Conservation (phyloP, 768 basidiomycete genomes). For the Phylloporus rhodoxanthus region DNA sequence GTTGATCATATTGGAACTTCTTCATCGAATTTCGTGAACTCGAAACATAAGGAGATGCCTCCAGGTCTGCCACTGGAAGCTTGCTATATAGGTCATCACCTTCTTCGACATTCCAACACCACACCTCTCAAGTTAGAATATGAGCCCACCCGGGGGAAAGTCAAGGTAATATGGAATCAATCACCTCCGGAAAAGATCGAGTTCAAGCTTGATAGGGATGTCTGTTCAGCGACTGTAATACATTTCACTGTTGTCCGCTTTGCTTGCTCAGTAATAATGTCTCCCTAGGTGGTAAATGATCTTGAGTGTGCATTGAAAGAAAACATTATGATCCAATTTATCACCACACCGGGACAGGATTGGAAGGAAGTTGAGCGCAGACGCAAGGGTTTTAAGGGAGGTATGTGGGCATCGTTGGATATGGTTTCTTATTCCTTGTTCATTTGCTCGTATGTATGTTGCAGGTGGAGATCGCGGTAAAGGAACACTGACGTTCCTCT, state of each 20-base stretch:
- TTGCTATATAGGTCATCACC: slow-evolving; percentile 24
- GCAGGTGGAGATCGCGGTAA: slow-evolving; percentile 14
- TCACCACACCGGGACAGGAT: background rate
- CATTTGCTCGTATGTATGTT: background rate
- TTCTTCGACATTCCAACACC: slow-evolving; percentile 10
- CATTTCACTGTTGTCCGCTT: background rate
- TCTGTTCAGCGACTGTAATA: slow-evolving; percentile 12
- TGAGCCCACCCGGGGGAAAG: background rate
- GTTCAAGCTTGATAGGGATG: slow-evolving; percentile 17
- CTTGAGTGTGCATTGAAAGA: background rate
- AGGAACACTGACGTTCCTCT: slow-evolving; percentile 14
- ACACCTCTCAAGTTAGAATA: slow-evolving; percentile 16
- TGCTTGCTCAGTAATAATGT: background rate
- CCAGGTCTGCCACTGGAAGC: slow-evolving; percentile 20
- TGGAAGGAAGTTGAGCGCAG: slow-evolving; percentile 10
- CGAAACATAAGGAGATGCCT: slow-evolving; percentile 4
- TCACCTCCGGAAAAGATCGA: slow-evolving; percentile 9
- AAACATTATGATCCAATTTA: slow-evolving; percentile 22
- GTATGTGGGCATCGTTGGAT: slow-evolving; percentile 13
- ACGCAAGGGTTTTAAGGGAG: slow-evolving; percentile 21
- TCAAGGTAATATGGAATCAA: slow-evolving; percentile 9
- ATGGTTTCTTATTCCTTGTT: background rate
- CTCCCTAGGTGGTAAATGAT: slow-evolving; percentile 24
- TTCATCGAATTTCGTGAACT: slow-evolving; percentile 22
- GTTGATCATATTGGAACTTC: slow-evolving; percentile 26